Conservation (phyloP, 2,329 filamentous ascomycete genomes). For the Paraphoma chrysanthemicola region DNA sequence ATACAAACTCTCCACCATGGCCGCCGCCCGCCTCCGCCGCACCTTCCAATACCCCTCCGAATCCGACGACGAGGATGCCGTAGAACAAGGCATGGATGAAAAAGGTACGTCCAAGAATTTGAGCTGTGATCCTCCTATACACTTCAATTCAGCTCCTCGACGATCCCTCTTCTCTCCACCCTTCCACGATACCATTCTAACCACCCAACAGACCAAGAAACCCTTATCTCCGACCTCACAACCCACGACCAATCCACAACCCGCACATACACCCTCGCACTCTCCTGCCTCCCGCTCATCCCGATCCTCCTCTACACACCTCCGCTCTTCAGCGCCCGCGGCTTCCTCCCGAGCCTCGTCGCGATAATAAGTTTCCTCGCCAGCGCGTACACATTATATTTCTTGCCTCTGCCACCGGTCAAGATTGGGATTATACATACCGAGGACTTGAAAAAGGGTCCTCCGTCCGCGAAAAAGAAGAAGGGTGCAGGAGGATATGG, state of each 20-base stretch:
- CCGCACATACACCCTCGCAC: slow-evolving; percentile 59
- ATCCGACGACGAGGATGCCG: slow-evolving; percentile 60
- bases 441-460: slow-evolving; percentile 3
- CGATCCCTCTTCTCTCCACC: neutral
- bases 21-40: slow-evolving; percentile 71
- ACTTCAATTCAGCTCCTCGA: neutral
- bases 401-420: slow-evolving; percentile 60
- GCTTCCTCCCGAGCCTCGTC: slow-evolving; percentile 60
- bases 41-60: slow-evolving; percentile 77
- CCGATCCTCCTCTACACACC: slow-evolving; percentile 64
- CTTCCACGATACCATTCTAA: slow-evolving; percentile 2
- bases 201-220: slow-evolving; percentile 34
- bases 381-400: slow-evolving; percentile 67
- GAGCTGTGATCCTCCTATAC: neutral
- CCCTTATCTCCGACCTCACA: slow-evolving; percentile 34
- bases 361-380: slow-evolving; percentile 68
- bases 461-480: neutral
- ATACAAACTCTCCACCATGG: slow-evolving; percentile 43
- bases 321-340: slow-evolving; percentile 51
- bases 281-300: slow-evolving; percentile 67
- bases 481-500: slow-evolving; percentile 22
- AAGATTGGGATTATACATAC: slow-evolving; percentile 40
- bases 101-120: slow-evolving; percentile 61
- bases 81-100: slow-evolving; percentile 74
- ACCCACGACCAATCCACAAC: slow-evolving; percentile 47